Conservation (phyloP, 768 basidiomycete genomes). For the Lentinula detonsa region DNA sequence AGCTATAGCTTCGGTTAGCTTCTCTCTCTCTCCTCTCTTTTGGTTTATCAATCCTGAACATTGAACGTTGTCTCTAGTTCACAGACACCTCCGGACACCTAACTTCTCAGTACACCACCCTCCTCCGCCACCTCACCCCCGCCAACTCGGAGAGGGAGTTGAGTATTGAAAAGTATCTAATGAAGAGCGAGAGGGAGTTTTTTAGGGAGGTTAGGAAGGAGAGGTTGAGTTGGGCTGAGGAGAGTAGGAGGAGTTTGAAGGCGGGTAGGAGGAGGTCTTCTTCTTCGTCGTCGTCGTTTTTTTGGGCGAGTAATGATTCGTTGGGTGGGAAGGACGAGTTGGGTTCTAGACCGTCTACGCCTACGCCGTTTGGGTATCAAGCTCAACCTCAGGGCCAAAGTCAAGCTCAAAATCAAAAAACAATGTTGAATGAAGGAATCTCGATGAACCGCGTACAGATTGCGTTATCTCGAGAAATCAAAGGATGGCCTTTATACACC, state of each 20-base stretch:
- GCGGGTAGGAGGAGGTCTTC: conserved; percentile 20
- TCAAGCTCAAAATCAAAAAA: conserved; percentile 33
- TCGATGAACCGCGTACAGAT: conserved; percentile 86
- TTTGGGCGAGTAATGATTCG: conserved; percentile 57
- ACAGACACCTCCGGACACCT: conserved; percentile 93
- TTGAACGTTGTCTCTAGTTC: conserved; percentile 61
- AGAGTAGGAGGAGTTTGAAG: conserved; percentile 64
- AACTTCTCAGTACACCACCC: conserved; percentile 83
- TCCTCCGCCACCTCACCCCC: conserved; percentile 67
- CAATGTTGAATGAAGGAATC: conserved; percentile 12
- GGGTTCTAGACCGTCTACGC: too few relatives aligned
- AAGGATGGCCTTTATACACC: conserved; percentile 88
- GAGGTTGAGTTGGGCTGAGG: conserved; percentile 69
- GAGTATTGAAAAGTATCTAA: conserved; percentile 86
- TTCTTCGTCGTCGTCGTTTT: conserved; percentile 26
- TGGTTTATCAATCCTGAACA: conserved; percentile 2
- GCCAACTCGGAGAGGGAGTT: conserved; percentile 89
- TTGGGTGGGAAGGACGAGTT: conserved; percentile 20
- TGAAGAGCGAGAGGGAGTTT: conserved; percentile 91
- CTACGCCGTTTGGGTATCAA: too few relatives aligned
- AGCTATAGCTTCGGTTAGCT: conserved; percentile 76
- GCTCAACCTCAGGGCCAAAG: too few relatives aligned
- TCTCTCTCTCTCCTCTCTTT: neutral
- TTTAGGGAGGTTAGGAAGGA: conserved; percentile 88
- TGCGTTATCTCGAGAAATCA: conserved; percentile 71